Evolutionary conservation across 2,329 filamentous ascomycete genomes (phyloP).

Genomic region (Alternaria sp.): DNA sequence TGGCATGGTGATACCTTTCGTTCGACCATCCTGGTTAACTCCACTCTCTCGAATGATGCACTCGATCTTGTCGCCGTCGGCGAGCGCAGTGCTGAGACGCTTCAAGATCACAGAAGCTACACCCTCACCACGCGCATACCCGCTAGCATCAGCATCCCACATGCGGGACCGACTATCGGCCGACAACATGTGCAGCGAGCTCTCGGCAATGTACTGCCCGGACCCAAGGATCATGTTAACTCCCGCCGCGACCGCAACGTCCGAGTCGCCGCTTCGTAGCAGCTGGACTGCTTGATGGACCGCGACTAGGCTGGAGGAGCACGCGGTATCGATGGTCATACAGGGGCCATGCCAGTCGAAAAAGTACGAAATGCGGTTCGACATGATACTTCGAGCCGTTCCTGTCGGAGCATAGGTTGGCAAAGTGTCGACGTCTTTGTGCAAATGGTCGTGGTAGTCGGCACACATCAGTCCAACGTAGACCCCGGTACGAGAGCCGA

Average conservation of each 20-base stretch:
- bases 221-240: conserved; percentile 14
- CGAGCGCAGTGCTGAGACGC: conserved; percentile 55
- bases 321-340: conserved; percentile 50
- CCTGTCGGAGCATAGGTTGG: neutral
- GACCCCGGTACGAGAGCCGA: conserved; percentile 37
- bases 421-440: neutral
- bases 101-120: conserved; percentile 61
- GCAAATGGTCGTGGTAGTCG: neutral
- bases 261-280: conserved; percentile 20
- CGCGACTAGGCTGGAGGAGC: conserved; percentile 42
- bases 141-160: conserved; percentile 53
- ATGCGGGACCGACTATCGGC: conserved; percentile 34
- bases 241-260: conserved; percentile 22
- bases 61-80: conserved; percentile 55
- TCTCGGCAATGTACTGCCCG: conserved; percentile 21
- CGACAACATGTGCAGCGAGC: conserved; percentile 42
- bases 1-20: conserved; percentile 51
- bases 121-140: conserved; percentile 62
- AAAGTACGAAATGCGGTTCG: conserved; percentile 48
- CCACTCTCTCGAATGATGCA: conserved; percentile 47
- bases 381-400: conserved; percentile 9
- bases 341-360: conserved; percentile 47
- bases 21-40: conserved; percentile 50
- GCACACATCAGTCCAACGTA: conserved; percentile 32
- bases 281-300: conserved; percentile 28